Conservation (phyloP, 2,329 filamentous ascomycete genomes). For the Hymenoscyphus occultus region DNA sequence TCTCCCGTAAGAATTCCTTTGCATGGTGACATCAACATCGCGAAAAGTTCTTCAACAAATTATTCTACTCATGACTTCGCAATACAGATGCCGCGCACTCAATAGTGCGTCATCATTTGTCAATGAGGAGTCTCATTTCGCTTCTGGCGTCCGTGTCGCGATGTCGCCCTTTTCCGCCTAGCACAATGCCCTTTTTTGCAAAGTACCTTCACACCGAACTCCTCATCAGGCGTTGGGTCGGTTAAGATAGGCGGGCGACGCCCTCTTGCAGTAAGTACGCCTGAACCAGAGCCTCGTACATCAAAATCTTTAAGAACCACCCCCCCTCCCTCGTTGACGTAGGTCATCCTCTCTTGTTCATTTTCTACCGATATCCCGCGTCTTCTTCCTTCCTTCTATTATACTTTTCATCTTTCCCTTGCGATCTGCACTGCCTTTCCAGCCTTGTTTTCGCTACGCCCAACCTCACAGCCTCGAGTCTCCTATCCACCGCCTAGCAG, state of each 20-base stretch:
- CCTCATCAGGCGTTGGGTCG: conserved; percentile 17
- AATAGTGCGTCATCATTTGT: background rate
- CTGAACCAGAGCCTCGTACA: conserved; percentile 3
- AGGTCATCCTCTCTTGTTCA: background rate
- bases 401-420: background rate
- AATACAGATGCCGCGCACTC: background rate
- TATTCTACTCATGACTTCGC: background rate
- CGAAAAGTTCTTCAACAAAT: background rate
- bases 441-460: background rate
- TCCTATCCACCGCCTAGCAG: background rate
- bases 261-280: conserved; percentile 11
- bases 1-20: background rate
- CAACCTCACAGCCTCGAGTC: background rate
- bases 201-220: conserved; percentile 19
- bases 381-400: background rate
- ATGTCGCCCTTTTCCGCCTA: background rate
- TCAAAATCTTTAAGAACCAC: background rate
- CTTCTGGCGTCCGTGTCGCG: background rate
- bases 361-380: background rate
- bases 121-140: background rate
- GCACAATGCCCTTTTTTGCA: background rate
- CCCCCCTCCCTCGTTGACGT: background rate
- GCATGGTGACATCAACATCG: background rate
- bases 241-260: conserved; percentile 10
- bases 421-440: conserved; percentile 4